phyloP scores from a whole-genome alignment of 2,329 filamentous ascomycete genomes.

The Curvularia spicifera region DNA sequence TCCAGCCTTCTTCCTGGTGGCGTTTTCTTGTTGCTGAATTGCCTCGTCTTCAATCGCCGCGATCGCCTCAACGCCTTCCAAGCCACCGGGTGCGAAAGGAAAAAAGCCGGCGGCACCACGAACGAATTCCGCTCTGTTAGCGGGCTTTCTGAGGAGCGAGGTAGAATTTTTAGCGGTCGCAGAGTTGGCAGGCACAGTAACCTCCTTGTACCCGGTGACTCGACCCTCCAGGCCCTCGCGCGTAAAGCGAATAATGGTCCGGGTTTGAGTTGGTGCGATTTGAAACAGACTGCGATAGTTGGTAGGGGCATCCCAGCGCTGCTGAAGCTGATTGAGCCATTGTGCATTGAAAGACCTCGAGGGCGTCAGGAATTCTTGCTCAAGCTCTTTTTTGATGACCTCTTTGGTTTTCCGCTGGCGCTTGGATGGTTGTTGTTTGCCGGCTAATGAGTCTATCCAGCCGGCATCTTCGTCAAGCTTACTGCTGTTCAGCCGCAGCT shows the following conservation, averaged over 20 bases:
- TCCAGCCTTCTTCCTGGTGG: conserved; percentile 51
- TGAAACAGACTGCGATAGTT: conserved; percentile 86
- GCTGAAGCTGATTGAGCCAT: conserved; percentile 90
- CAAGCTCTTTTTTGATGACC: conserved; percentile 73
- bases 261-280: conserved; percentile 87
- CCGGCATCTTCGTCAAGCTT: conserved; percentile 26
- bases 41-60: conserved; percentile 82
- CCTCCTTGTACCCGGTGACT: conserved; percentile 92
- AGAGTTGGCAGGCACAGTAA: conserved; percentile 87
- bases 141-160: conserved; percentile 84
- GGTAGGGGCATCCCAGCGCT: conserved; percentile 82
- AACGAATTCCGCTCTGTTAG: conserved; percentile 86
- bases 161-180: conserved; percentile 96
- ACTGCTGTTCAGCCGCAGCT: conserved; percentile 56
- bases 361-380: conserved; percentile 78
- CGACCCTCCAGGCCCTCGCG: conserved; percentile 89
- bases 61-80: conserved; percentile 85
- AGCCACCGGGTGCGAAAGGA: conserved; percentile 87
- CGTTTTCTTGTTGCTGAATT: conserved; percentile 58
- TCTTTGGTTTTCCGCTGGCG: conserved; percentile 62
- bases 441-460: conserved; percentile 66
- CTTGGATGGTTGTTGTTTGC: conserved; percentile 60
- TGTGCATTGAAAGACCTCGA: conserved; percentile 78
- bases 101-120: conserved; percentile 92
- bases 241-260: conserved; percentile 92